Percentiles rank a stretch among this genome's conserved stretches.
Conservation (phyloP, 176 grass and related monocot genomes). For the Musa troglodytarum region DNA sequence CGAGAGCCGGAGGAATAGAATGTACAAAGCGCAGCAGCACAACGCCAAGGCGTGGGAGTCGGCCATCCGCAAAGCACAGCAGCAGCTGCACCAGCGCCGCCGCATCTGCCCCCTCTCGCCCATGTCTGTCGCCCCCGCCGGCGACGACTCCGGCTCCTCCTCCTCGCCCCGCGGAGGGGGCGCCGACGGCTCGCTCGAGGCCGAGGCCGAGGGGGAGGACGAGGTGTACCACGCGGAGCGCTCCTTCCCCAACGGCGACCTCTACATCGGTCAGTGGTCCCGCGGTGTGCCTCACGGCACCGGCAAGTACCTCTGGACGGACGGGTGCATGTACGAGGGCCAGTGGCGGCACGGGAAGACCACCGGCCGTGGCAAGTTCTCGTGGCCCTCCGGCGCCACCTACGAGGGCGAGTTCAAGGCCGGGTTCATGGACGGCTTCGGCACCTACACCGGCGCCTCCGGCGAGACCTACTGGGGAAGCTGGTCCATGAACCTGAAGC, state of each 20-base stretch:
- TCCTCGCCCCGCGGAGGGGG: not conserved
- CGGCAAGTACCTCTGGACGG: slow-evolving; percentile 15
- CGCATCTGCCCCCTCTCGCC: not conserved
- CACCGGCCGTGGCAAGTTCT: slow-evolving; percentile 13
- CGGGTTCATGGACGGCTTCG: slow-evolving; percentile 19
- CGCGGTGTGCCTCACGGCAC: slow-evolving; percentile 9
- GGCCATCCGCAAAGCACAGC: slow-evolving; percentile 2
- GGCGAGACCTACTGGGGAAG: slow-evolving; percentile 8
- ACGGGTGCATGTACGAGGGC: slow-evolving; percentile 23
- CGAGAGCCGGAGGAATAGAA: not conserved
- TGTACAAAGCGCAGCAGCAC: slow-evolving; percentile 10
- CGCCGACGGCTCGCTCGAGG: not conserved
- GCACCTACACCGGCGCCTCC: slow-evolving; percentile 10
- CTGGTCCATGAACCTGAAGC: slow-evolving; percentile 23
- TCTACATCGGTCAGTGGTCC: slow-evolving; percentile 15
- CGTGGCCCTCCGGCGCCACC: slow-evolving; percentile 16
- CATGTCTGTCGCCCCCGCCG: slow-evolving; percentile 15
- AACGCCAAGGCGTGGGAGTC: slow-evolving; percentile 13
- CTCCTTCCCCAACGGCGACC: slow-evolving; percentile 7
- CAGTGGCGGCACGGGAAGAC: slow-evolving; percentile 15
- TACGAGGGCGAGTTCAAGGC: slow-evolving; percentile 23
- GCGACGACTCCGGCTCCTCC: not conserved
- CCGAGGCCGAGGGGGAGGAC: slow-evolving; percentile 7
- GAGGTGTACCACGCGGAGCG: not conserved
- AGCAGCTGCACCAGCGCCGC: slow-evolving; percentile 12